A percentile compares a stretch with the other conserved stretches of the same genome.
Conservation (phyloP, 2,329 filamentous ascomycete species). For the Phyllosticta ampelicida region DNA sequence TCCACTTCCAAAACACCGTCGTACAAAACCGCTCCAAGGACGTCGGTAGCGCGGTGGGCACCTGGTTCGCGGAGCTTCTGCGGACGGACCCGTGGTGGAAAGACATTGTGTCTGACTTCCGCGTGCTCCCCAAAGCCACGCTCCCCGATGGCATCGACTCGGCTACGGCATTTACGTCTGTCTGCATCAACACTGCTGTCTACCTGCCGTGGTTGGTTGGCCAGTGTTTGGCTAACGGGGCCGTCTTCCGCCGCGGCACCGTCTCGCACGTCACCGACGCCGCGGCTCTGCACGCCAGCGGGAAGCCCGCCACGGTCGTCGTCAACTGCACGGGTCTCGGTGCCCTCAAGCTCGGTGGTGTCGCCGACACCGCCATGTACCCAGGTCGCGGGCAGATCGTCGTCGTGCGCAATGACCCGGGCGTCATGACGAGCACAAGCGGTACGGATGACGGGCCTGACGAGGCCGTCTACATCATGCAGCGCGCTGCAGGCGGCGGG, state of each 20-base stretch:
- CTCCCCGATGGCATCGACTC: constrained; percentile 57
- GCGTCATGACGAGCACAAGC: constrained; percentile 57
- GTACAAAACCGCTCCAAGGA: constrained; percentile 57
- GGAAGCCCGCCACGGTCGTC: constrained; percentile 52
- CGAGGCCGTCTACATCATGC: constrained; percentile 75
- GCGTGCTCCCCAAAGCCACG: constrained; percentile 43
- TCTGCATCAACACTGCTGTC: constrained; percentile 83
- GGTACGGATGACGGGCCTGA: constrained; percentile 63
- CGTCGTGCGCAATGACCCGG: constrained; percentile 67
- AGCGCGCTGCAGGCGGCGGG: constrained; percentile 65
- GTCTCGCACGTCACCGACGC: constrained; percentile 63
- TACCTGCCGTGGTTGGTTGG: constrained; percentile 81
- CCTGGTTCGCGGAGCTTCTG: constrained; percentile 58
- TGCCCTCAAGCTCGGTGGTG: constrained; percentile 66
- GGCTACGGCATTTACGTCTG: constrained; percentile 65
- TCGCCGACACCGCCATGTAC: constrained; percentile 60
- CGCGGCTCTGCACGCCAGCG: constrained; percentile 45
- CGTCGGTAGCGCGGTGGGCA: constrained; percentile 38
- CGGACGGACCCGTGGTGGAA: constrained; percentile 62
- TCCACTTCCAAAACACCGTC: constrained; percentile 59
- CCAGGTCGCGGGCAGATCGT: constrained; percentile 78
- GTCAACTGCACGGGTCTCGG: constrained; percentile 80
- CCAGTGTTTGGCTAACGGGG: constrained; percentile 65
- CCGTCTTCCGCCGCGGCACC: constrained; percentile 40
- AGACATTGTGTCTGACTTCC: constrained; percentile 61